Evolutionary conservation across 208 protist species (phyloP), one percentile per base, ranked within the genome.

Genomic region (Vickermania ingenoplastis): DNA sequence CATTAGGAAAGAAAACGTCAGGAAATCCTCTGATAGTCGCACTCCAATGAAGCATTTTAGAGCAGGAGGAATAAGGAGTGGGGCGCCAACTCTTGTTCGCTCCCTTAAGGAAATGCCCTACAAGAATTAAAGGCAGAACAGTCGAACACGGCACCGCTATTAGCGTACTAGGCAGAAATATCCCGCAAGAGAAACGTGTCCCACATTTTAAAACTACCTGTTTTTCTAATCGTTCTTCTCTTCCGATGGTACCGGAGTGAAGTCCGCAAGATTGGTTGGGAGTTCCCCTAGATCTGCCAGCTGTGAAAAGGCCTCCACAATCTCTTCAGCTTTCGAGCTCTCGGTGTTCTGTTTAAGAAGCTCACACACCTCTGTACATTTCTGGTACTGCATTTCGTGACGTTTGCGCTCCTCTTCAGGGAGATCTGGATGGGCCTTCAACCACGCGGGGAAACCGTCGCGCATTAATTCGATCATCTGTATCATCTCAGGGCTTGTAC

Each of bases 281-380:
- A 79, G 77, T 29, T 83, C 71, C 11, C 77, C 81, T 5, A 92
- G 63, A 26, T 84, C 72, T 4, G 79, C 77, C 58, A 81, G 88
- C 65, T 88, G 65, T 45, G 36, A 45, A 45, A 45, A 45, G 17
- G 36, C 36, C 17, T 45, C 36, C 36, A 45, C 17, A 17, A 45
- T 17, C 17, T 45, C 36, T 17, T 7, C 17, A 17, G 7, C 7
- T 45, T 45, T 45, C 7, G 36, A 45, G 36, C 36, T 45, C 36
- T 45, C 36, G 36, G 36, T 45, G 36, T 17, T 68, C 23, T 57
- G 65, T 1, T 61, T 49, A 17, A 93, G 57, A 57, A 89, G 67
- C 14, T 77, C 68, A 57, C 79, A 87, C 28, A 93, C 89, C 14
- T 75, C 65, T 17, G 72, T 61, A 22, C 70, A 60, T 62, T 78